Percentiles rank a stretch among this genome's conserved stretches.
Conservation (phyloP, 495 filamentous ascomycete species). For the Tuber microsphaerosporum region DNA sequence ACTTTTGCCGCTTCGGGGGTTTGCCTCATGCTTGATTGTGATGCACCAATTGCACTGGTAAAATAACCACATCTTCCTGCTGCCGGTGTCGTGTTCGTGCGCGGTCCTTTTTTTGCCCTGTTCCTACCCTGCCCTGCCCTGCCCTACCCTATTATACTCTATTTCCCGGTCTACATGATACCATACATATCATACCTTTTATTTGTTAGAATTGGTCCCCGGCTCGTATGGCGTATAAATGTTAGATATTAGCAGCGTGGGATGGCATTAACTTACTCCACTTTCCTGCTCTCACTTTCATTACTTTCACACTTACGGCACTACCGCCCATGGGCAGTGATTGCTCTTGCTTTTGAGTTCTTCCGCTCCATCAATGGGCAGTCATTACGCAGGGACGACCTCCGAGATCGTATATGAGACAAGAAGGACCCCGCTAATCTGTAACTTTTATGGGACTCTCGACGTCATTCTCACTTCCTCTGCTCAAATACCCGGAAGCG, state of each 20-base stretch:
- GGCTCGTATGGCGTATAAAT: not conserved
- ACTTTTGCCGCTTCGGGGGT: not conserved
- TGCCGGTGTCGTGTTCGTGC: not conserved
- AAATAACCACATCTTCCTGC: not conserved
- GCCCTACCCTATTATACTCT: not conserved
- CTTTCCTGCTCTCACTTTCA: not conserved
- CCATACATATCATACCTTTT: not conserved
- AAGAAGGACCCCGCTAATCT: not conserved
- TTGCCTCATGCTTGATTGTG: not conserved
- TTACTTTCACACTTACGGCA: not conserved
- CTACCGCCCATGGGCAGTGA: not conserved
- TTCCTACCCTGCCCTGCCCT: not conserved
- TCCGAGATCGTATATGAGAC: not conserved
- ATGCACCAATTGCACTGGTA: not conserved
- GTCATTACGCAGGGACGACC: constrained; percentile 3
- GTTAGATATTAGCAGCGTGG: not conserved
- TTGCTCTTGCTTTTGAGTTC: not conserved
- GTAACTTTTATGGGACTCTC: not conserved
- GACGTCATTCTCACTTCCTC: not conserved
- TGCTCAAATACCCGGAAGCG: constrained; percentile 10
- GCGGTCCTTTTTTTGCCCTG: not conserved
- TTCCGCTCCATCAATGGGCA: not conserved
- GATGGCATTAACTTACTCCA: not conserved
- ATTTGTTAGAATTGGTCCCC: not conserved
- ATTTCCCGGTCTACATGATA: not conserved